phyloP scores from a whole-genome alignment of 345 rosid species.

The Arabidopsis arenosa region DNA sequence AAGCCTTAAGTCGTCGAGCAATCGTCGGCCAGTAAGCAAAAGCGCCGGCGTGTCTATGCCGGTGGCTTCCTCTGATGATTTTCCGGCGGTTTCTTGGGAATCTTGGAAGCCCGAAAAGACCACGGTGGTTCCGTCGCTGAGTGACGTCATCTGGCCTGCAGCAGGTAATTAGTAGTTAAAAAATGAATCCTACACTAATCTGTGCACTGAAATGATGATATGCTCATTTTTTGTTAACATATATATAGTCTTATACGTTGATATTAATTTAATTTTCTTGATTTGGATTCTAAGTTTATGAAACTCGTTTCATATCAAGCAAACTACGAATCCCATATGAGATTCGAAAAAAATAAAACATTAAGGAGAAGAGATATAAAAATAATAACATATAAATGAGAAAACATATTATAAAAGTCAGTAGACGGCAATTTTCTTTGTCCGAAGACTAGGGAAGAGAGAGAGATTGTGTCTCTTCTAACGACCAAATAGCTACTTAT shows the following conservation, averaged over 20 bases:
- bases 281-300: neutral
- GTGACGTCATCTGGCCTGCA: slow-evolving; percentile 91
- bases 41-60: slow-evolving; percentile 29
- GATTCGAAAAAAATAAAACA: neutral
- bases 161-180: slow-evolving; percentile 53
- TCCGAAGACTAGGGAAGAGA: slow-evolving; percentile 36
- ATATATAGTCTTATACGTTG: neutral
- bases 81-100: slow-evolving; percentile 56
- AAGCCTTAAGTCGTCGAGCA: slow-evolving; percentile 26
- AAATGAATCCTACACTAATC: neutral
- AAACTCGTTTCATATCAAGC: neutral
- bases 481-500: slow-evolving; percentile 28
- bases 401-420: neutral
- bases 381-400: neutral
- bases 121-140: slow-evolving; percentile 52
- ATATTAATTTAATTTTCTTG: neutral
- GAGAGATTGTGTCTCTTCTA: slow-evolving; percentile 22
- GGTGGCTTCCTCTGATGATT: slow-evolving; percentile 38
- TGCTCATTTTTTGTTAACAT: neutral
- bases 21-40: slow-evolving; percentile 27
- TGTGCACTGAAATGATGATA: neutral
- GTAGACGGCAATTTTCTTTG: slow-evolving; percentile 17
- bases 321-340: neutral
- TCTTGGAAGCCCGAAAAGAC: slow-evolving; percentile 69
- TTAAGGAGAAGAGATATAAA: neutral